Evolutionary conservation across 129 eudicot species (phyloP), one percentile per base, ranked within the genome.

Genomic region (Cynara cardunculus): DNA sequence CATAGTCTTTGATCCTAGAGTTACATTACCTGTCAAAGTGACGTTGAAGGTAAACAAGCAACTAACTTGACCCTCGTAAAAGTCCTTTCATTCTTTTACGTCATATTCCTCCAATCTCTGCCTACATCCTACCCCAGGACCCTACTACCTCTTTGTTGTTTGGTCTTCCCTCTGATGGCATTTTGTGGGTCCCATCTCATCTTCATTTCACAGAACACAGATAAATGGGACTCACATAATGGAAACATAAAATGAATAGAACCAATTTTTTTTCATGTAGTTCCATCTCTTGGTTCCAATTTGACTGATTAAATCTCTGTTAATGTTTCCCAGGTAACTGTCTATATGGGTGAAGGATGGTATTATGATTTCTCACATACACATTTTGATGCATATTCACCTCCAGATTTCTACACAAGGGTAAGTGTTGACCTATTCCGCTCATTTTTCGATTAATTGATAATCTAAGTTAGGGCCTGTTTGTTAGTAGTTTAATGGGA

Each of bases 281-380:
- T 71, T 78, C 0, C 25, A 67, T 39, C 71, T 74, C 7, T 49
- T 74, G 12, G 6, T 70, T 73, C 7, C 73, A 31, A 21, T 16
- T 31, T 35, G 30, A 76, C 69, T 72, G 80, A 83, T 18, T 56
- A 62, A 82, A 72, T 56, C 32, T 69, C 44, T 34, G n/a, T 74
- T 72, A 53, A 76, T 83, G 39, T 21, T 64, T 10, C 72, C 74
- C 86, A 94, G 99, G 97, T 94, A 72, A 92, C 96, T 5, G 88
- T 92, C 16, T 95, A 83, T 84, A 95, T 95, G 99, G 99, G 99
- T 34, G 99, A 95, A 79, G 99, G 99, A 78, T 95, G 99, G 99
- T 86, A 90, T 86, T 77, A 74, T 77, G 97, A 95, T 83, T 95
- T 95, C 90, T 39, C 41, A 31, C 94, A 88, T 61, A 90, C 94